Conservation (phyloP, 306 rosid genomes). For the Mucuna pruriens region DNA sequence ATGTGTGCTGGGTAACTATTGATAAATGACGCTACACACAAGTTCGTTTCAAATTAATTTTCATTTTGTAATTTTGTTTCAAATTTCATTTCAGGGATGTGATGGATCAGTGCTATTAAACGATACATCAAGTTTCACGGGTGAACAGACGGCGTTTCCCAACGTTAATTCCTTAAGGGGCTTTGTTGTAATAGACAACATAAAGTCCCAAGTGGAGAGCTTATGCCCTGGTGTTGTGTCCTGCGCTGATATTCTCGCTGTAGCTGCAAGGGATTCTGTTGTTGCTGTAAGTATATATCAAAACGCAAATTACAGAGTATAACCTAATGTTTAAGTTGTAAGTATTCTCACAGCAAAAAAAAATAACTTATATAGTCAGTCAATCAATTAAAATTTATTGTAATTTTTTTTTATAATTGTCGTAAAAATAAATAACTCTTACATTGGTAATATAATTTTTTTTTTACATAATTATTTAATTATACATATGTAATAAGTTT, state of each 20-base stretch:
- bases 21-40: too few relatives aligned
- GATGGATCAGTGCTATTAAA: slow-evolving; percentile 66
- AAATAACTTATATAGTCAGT: too few relatives aligned
- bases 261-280: slow-evolving; percentile 71
- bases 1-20: too few relatives aligned
- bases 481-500: too few relatives aligned
- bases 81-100: slow-evolving; percentile 53
- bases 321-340: too few relatives aligned
- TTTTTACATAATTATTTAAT: too few relatives aligned
- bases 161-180: slow-evolving; percentile 64
- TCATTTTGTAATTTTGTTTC: neutral
- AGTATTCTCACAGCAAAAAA: too few relatives aligned
- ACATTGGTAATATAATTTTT: too few relatives aligned
- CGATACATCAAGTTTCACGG: slow-evolving; percentile 58
- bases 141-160: slow-evolving; percentile 60
- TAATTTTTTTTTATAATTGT: too few relatives aligned
- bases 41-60: neutral
- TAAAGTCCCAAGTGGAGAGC: slow-evolving; percentile 51
- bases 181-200: slow-evolving; percentile 54
- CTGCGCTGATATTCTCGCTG: slow-evolving; percentile 61
- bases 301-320: neutral
- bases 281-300: slow-evolving; percentile 51
- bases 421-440: too few relatives aligned
- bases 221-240: slow-evolving; percentile 53
- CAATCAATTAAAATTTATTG: too few relatives aligned